Conservation (phyloP, 495 filamentous ascomycete genomes). For the Saxophila tyrrhenica region DNA sequence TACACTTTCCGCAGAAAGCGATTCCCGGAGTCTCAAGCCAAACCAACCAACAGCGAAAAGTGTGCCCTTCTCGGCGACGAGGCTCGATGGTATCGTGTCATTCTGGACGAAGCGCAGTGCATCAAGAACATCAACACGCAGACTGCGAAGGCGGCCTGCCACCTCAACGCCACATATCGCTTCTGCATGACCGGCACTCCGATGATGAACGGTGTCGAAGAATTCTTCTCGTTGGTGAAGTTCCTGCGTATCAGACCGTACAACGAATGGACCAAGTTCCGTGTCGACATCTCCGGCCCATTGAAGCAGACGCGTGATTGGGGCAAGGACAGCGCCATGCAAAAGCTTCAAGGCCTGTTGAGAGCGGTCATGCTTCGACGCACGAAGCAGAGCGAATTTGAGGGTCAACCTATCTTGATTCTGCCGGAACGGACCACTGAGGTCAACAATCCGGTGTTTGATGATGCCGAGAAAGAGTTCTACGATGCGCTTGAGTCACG, state of each 20-base stretch:
- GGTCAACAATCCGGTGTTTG: conserved; percentile 58
- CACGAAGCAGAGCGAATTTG: conserved; percentile 71
- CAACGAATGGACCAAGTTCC: conserved; percentile 51
- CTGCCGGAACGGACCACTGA: conserved; percentile 61
- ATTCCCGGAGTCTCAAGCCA: conserved; percentile 21
- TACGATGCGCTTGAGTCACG: conserved; percentile 61
- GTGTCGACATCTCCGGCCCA: conserved; percentile 34
- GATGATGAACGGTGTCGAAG: conserved; percentile 81
- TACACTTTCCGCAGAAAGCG: conserved; percentile 30
- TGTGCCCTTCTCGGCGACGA: conserved; percentile 53
- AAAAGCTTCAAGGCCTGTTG: conserved; percentile 64
- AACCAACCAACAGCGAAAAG: conserved; percentile 20
- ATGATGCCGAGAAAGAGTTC: conserved; percentile 55
- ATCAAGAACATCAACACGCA: conserved; percentile 79
- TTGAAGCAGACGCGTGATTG: conserved; percentile 36
- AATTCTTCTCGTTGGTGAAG: conserved; percentile 69
- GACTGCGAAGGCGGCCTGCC: conserved; percentile 47
- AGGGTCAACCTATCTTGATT: conserved; percentile 71
- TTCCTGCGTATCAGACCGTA: conserved; percentile 83
- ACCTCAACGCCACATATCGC: conserved; percentile 53
- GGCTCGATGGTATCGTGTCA: conserved; percentile 59
- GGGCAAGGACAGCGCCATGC: conserved; percentile 36
- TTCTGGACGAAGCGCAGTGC: conserved; percentile 88
- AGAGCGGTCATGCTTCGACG: conserved; percentile 79
- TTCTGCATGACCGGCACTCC: conserved; percentile 90